Base-by-base conservation (phyloP, 192 early-diverging fungal species). In the Rhizoclosmatium sp. region DNA sequence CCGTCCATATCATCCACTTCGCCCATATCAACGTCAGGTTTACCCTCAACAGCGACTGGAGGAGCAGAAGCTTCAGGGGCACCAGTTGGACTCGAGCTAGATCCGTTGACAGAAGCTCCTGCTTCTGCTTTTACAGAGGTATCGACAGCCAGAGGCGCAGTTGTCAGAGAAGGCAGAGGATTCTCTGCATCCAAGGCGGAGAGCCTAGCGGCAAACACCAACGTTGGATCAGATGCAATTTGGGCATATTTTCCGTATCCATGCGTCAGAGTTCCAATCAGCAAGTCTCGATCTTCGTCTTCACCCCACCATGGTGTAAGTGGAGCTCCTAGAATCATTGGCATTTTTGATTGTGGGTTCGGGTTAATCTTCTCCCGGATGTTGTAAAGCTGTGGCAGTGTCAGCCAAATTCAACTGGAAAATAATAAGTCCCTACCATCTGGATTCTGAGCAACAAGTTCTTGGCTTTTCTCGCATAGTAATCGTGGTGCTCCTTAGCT, bases 211-310 rank as follows among this genome's bases (percentile, higher is more conserved):
- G 78, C 67, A 75, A 90, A 90, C 56, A 79, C 79, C 0, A 88
- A 66, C 12, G 79, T 81, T 2, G 84, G 86, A 68, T 91, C 89
- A 65, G 71, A 73, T 31, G 87, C 76, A 48, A 88, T 86, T 45
- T 69, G 86, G 7, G 87, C 84, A 61, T 88, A 88, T 81, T 87
- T 85, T 66, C 82, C 89, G 78, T 96, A 96, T n/a, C 95, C 95
- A 75, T 94, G 86, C 73, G 91, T 92, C 75, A 87, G 87, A 31
- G 94, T 93, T 3, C 94, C 94, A 58, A 94, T 82, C 71, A 96
- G 76, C 59, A 96, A 62, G 82, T 95, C 92, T 23, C 92, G 89
- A 69, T 96, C 95, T 82, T 95, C 91, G 41, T 91, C 82, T 10
- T 88, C 61, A 42, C 93, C 93, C 95, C 95, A 96, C 87, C 85